Base-by-base conservation (phyloP, 805 yeast species). In the Barnettozyma populi region DNA sequence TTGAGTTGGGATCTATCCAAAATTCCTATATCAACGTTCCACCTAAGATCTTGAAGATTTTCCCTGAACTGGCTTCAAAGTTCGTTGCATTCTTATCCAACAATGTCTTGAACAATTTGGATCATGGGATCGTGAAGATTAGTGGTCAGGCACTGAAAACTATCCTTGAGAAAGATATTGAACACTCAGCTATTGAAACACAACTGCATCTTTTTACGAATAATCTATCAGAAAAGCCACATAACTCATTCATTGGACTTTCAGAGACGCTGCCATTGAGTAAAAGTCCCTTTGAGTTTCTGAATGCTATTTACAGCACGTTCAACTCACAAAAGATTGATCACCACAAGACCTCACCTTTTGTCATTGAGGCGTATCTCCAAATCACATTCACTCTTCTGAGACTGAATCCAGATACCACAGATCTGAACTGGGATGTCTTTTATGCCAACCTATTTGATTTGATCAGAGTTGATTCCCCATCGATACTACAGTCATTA, bases 1-100 rank as follows among this genome's bases (percentile, higher is more conserved):
- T 72, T 41, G 62, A 68, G 7, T 60, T 81, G 11, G 78, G 80
- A 5, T 67, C 72, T 47, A 51, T 74, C 43, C 46, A 64, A 39
- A 46, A 68, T 50, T 63, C 84, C 3, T 80, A 64, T 53, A 35
- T 64, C 10, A 57, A 59, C 2, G 67, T 74, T 11, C 64, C 77
- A 1, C 45, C 62, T 44, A 47, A 56, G 11, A 23, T 70, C 10
- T 49, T 60, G n/a, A 29, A 51, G 2, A 25, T 64, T 0, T 55
- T 64, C 29, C 62, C 63, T 8, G 41, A 47, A 3, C 36, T 69
- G 45, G 38, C 35, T 14, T 39, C 43, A 0, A 51, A 62, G 0
- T 71, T 76, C 47, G 34, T 67, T 0, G 60, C 59, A 1, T 62
- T 62, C 43, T 53, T 79, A 7, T 23, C 69, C 1, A 44, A 54